Base-by-base conservation (phyloP, 2,329 filamentous ascomycete species). In the Cercospora nicotianae region DNA sequence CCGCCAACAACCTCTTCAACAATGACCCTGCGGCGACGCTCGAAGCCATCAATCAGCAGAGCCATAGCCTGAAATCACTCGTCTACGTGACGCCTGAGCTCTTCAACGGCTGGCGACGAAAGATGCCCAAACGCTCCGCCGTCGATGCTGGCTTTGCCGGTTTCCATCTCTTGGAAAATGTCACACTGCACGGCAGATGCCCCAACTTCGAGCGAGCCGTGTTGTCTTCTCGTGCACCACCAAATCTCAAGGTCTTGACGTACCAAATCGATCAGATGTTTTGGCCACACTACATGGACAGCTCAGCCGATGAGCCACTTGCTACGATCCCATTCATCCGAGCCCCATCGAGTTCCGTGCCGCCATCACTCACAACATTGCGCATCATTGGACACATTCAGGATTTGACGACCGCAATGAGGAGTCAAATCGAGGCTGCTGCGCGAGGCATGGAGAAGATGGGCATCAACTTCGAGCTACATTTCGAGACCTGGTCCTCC, bases 151-250 rank as follows among this genome's bases (percentile, higher is more conserved):
- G 64, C 7, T 73, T 73, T 48, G 64, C 63, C 12, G 64, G 69
- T 23, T 73, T 72, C 48, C 48, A 60, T 28, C n/a, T 45, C 20
- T 64, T 73, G 16, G 62, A 70, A 39, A 20, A 59, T 3, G 65
- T 73, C 20, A 67, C 65, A 5, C 58, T 73, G 16, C 45, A 63
- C 31, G 70, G 72, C 10, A 53, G 63, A 18, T 73, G 70, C 59
- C 45, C 60, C 5, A 67, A 70, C 53, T 73, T 73, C 57, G 72
- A 73, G 53, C 63, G 70, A 42, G 72, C 72, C 10, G 39, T 74
- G 26, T 63, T 74, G 61, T 69, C 71, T 4, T 68, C 68, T 13
- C 61, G 58, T 16, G 53, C 71, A 9, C 72, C 72, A 23, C 71
- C 71, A 5, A 70, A 58, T 13, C 65, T 74, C 18, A 60, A 66